Percentiles rank a stretch among this genome's conserved stretches.
Evolutionary conservation across 768 basidiomycete species (phyloP).

Genomic region (Tricholoma bakamatsutake): DNA sequence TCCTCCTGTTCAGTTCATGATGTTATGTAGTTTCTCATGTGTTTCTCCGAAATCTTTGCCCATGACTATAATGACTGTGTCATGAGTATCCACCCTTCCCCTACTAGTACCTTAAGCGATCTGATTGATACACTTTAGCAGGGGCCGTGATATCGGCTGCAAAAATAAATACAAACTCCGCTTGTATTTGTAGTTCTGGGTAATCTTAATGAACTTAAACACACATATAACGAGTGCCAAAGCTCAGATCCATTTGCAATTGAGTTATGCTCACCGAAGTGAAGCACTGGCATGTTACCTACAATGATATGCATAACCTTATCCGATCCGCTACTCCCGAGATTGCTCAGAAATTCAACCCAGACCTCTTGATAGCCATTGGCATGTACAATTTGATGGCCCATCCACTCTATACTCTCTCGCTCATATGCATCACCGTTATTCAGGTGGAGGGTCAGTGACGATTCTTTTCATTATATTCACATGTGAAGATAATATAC

Average conservation of each 20-base stretch:
- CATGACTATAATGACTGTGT: too few relatives aligned
- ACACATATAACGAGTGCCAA: too few relatives aligned
- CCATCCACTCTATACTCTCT: not conserved
- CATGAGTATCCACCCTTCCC: too few relatives aligned
- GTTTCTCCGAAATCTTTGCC: too few relatives aligned
- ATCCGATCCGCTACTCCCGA: slow-evolving; percentile 61
- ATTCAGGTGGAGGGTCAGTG: slow-evolving; percentile 75
- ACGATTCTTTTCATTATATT: slow-evolving; percentile 11
- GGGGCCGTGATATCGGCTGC: too few relatives aligned
- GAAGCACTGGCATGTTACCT: slow-evolving; percentile 68
- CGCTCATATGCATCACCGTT: slow-evolving; percentile 9
- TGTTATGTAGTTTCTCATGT: too few relatives aligned
- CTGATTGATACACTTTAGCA: too few relatives aligned
- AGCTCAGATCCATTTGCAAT: not conserved
- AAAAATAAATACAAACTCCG: too few relatives aligned
- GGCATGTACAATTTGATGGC: slow-evolving; percentile 33
- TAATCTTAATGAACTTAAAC: too few relatives aligned
- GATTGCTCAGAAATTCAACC: slow-evolving; percentile 77
- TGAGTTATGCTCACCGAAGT: slow-evolving; percentile 34
- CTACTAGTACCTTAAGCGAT: too few relatives aligned
- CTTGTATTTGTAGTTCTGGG: too few relatives aligned
- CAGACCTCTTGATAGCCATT: slow-evolving; percentile 82
- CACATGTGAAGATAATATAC: slow-evolving; percentile 9
- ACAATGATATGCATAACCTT: slow-evolving; percentile 90
- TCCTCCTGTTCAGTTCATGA: too few relatives aligned